These are phyloP conservation scores for Miscanthus lutarioriparius DNA, from an alignment of 176 grass and related monocot species.

Conservation along the genomic window DNA sequence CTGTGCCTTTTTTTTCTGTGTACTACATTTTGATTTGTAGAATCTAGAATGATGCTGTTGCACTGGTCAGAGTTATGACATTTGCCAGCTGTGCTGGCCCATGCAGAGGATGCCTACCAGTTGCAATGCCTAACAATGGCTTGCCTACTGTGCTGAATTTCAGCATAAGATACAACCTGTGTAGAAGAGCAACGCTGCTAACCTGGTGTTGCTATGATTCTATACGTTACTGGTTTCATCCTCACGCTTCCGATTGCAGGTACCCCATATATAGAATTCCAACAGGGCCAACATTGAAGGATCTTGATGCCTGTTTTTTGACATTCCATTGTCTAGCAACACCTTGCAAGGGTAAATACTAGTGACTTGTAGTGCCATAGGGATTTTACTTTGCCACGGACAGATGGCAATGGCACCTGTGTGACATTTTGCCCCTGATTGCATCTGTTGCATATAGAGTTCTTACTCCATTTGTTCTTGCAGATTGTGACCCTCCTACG, in stretches of 20 bases:
- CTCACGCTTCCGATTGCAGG: constrained; percentile 73
- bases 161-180: constrained; percentile 53
- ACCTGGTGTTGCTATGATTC: constrained; percentile 50
- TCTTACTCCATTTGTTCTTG: not conserved
- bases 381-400: not conserved
- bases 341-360: constrained; percentile 70
- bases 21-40: constrained; percentile 20
- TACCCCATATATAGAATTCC: constrained; percentile 99
- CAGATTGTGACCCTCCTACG: constrained; percentile 40
- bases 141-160: constrained; percentile 59
- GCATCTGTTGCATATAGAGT: not conserved
- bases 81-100: constrained; percentile 62
- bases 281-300: constrained; percentile 93
- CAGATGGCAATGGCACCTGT: not conserved
- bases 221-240: constrained; percentile 69
- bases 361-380: constrained; percentile 24
- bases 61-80: constrained; percentile 48
- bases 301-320: constrained; percentile 97
- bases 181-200: constrained; percentile 65
- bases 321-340: constrained; percentile 87
- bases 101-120: constrained; percentile 71
- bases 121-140: constrained; percentile 63
- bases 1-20: not conserved
- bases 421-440: not conserved
- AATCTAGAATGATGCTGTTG: constrained; percentile 27